Conservation (phyloP, 495 filamentous ascomycete genomes). For the Hypoxylon trugodes region DNA sequence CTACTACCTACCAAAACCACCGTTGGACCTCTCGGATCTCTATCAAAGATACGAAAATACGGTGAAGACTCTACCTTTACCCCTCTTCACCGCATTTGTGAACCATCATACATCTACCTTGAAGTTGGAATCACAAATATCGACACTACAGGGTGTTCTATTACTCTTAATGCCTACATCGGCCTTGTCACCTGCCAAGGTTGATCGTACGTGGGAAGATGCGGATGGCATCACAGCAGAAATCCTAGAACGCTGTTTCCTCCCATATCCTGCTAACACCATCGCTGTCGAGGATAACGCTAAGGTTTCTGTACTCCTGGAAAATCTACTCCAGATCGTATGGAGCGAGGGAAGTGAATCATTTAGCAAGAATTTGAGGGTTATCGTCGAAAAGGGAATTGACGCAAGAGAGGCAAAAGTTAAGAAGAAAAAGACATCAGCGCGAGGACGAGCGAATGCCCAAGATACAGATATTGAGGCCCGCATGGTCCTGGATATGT, state of each 20-base stretch:
- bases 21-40: slow-evolving; percentile 65
- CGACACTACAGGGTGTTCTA: slow-evolving; percentile 71
- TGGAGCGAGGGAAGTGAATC: slow-evolving; percentile 50
- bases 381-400: slow-evolving; percentile 70
- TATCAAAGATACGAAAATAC: slow-evolving; percentile 73
- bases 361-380: slow-evolving; percentile 56
- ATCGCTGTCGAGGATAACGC: slow-evolving; percentile 74
- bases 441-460: slow-evolving; percentile 51
- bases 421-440: slow-evolving; percentile 55
- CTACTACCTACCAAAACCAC: slow-evolving; percentile 47
- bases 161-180: slow-evolving; percentile 66
- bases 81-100: slow-evolving; percentile 77
- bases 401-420: slow-evolving; percentile 61
- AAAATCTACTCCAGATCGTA: slow-evolving; percentile 73
- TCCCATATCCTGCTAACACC: slow-evolving; percentile 75
- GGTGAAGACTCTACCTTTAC: slow-evolving; percentile 71
- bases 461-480: slow-evolving; percentile 47
- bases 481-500: slow-evolving; percentile 46
- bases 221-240: slow-evolving; percentile 60
- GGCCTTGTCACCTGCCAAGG: slow-evolving; percentile 58
- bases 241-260: slow-evolving; percentile 71
- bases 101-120: slow-evolving; percentile 58
- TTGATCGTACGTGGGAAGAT: slow-evolving; percentile 49
- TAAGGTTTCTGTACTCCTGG: slow-evolving; percentile 79
- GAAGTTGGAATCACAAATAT: slow-evolving; percentile 59